Base-by-base conservation (phyloP, 2,329 filamentous ascomycete genomes). In the Samsoniella hepiali region DNA sequence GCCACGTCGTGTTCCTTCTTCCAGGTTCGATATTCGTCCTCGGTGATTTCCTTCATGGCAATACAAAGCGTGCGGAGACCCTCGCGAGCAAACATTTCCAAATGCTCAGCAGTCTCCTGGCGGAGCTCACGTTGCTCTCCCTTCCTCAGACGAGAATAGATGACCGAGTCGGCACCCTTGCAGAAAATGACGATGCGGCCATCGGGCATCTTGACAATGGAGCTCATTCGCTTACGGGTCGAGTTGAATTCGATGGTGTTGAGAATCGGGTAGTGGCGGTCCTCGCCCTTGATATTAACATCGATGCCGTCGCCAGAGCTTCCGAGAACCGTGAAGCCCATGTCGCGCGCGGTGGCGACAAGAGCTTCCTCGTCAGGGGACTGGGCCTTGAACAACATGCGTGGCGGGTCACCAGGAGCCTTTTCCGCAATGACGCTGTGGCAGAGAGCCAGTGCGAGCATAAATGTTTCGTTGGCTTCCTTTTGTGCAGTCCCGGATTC, bases 221-320 rank as follows among this genome's bases (percentile, higher is more conserved):
- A 91, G 76, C 93, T 98, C 95, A 99, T 99, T 68, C 95, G 87
- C 79, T 99, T 99, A 71, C 95, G 86, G 50, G 90, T 93, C 0
- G 94, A 98, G 75, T 98, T 98, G 81, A 99, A 99, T 74, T 99
- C 95, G 44, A 99, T 88, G 1, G 91, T 97, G 76, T 97, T 98
- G 55, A 99, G 84, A 38, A 99, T 89, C 17, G 88, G 88, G 74
- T 95, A 99, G 66, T 89, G 87, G 54, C 87, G 85, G 69, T 98
- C 93, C 70, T 93, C 84, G 56, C 95, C 96, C 79, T 96, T 85
- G 7, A 96, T 83, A 68, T 97, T 97, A 62, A 99, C 73, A 59
- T 91, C 86, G 66, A 99, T 90, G 59, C 91, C 91, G 66, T 96
- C 91, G 44, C 86, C 84, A 2, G 89, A 87, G 65, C 88, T 86